Base-by-base conservation (phyloP, 768 basidiomycete species). In the Phylloporus rhodoxanthus region DNA sequence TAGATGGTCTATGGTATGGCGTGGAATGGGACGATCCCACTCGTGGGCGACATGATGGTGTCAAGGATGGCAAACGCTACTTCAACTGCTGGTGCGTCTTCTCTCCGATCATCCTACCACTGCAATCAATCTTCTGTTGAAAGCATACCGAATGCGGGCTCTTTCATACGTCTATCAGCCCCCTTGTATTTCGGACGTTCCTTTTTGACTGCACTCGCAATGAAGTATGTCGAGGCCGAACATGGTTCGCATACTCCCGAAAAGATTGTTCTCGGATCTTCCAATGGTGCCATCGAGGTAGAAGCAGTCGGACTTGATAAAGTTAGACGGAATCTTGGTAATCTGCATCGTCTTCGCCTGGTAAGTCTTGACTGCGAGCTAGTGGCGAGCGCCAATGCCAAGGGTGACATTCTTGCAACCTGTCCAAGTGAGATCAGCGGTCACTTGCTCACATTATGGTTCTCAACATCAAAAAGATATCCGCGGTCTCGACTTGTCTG, bases 11-110 rank as follows among this genome's bases (percentile, higher is more conserved):
- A 11, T 98, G 94, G 94, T 75, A 93, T n/a, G 95, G 95, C n/a
- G 79, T 97, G 41, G 95, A 98, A 70, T 98, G 94, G 90, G 95
- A 98, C 62, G 84, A 91, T 59, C 77, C 83, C 17, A 52, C 65
- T 8, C 80, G 92, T 49, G 95, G 95, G 23, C 94, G 87, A 65
- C 93, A 97, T 64, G 81, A 87, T 57, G 95, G 95, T 6, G 63
- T 74, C 55, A 88, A 91, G 62, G 82, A 90, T 55, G 85, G 82
- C 41, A 78, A 74, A 54, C 75, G 73, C 34, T 93, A 95, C 68
- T 98, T 97, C 65, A 61, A 70, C 39, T 90, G 87, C 70, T 71
- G 77, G 90, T 91, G 68, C 72, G 67, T 43, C 38, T 39, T 33
- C 41, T 37, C 52, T 46, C 47, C 40, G 43, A 44, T 57, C 36